phyloP scores from a whole-genome alignment of 306 rosid genomes.

The Abrus precatorius region DNA sequence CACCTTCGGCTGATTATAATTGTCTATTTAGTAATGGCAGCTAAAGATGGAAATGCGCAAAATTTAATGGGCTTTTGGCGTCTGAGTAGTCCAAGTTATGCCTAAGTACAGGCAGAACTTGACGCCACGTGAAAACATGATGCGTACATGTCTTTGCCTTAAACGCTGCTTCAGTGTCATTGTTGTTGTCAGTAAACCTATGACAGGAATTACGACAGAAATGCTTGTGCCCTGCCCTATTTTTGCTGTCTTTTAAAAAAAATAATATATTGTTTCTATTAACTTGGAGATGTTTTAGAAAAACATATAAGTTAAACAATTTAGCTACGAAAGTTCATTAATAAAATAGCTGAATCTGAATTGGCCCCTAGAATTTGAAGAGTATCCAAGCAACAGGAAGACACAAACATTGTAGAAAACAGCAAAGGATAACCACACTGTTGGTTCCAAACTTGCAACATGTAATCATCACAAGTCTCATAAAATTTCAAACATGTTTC shows the following conservation, averaged over 20 bases:
- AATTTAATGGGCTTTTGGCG: neutral
- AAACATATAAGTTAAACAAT: neutral
- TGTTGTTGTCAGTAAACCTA: neutral
- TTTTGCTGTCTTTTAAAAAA: neutral
- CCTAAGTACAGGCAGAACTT: neutral
- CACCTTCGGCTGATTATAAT: neutral
- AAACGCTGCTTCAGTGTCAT: neutral
- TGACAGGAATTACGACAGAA: neutral
- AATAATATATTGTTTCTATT: neutral
- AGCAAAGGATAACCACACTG: conserved; percentile 9
- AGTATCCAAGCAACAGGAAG: conserved; percentile 3
- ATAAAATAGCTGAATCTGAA: conserved; percentile 14
- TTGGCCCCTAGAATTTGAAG: conserved; percentile 12
- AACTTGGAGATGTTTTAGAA: conserved; percentile 7
- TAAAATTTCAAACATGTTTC: neutral
- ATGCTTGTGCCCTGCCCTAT: neutral
- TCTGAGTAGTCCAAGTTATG: neutral
- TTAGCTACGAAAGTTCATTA: conserved; percentile 9
- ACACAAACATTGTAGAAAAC: neutral
- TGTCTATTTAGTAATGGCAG: neutral
- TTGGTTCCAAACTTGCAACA: neutral
- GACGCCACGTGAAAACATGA: neutral
- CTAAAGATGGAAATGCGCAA: neutral
- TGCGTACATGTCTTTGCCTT: neutral
- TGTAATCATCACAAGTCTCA: neutral